These are phyloP conservation scores for Gossypium gossypioides DNA, from an alignment of 441 rosid genomes.

Conservation along the genomic window DNA sequence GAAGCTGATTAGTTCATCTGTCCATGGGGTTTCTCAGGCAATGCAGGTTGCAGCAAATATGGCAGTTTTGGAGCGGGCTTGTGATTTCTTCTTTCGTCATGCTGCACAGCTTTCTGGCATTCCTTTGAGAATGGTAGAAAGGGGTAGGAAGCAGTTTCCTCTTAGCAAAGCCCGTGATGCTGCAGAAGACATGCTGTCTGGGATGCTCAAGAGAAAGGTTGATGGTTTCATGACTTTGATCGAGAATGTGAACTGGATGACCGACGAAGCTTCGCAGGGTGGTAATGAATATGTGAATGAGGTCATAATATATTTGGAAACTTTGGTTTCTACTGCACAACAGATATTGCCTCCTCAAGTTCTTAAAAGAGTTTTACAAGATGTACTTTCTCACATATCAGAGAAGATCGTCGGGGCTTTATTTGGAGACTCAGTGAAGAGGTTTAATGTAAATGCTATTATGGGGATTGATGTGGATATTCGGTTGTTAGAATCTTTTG, in stretches of 20 bases:
- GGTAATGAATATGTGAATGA: background rate
- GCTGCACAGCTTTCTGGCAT: background rate
- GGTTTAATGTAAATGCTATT: background rate
- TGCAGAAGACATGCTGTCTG: background rate
- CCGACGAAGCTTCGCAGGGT: background rate
- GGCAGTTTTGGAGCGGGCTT: background rate
- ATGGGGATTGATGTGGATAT: background rate
- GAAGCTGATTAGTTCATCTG: background rate
- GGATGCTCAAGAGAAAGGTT: background rate
- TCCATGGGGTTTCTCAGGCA: background rate
- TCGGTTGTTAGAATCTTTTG: constrained; percentile 2
- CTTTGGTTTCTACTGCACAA: background rate
- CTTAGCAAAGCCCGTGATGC: background rate
- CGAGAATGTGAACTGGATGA: background rate
- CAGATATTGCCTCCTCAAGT: constrained; percentile 1
- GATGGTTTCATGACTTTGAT: constrained; percentile 1
- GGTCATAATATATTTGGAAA: constrained; percentile 1
- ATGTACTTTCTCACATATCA: background rate
- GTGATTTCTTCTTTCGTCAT: background rate
- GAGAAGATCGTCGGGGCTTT: background rate
- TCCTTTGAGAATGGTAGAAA: background rate
- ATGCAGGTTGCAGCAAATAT: constrained; percentile 1
- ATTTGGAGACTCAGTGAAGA: background rate
- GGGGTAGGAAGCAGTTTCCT: background rate
- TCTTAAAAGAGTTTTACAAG: background rate